phyloP scores from a whole-genome alignment of 371 early-diverging fungal species.

The Nematocida ausubeli region DNA sequence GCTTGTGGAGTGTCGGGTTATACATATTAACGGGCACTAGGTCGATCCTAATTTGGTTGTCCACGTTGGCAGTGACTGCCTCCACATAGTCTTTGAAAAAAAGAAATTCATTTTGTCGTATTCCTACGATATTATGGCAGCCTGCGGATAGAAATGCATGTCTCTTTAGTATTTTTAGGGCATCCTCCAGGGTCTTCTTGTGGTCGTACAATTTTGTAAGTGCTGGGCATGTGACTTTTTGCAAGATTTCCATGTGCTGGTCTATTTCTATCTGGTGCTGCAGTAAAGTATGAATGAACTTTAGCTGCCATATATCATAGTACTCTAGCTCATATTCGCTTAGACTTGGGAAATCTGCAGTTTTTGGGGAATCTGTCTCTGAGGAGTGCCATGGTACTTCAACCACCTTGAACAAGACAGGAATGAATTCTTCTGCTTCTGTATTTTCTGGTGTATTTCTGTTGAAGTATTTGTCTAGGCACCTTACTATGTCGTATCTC shows the following conservation, averaged over 20 bases:
- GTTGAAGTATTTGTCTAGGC: slow-evolving; percentile 5
- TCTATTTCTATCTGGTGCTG: not conserved
- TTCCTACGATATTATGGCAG: not conserved
- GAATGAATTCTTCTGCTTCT: not conserved
- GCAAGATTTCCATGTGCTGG: not conserved
- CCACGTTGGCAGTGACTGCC: not conserved
- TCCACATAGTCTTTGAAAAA: slow-evolving; percentile 8
- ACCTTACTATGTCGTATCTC: not conserved
- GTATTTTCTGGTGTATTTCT: not conserved
- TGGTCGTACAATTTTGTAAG: not conserved
- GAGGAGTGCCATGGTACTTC: not conserved
- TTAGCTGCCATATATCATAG: slow-evolving; percentile 15
- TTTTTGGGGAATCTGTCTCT: not conserved
- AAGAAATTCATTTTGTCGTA: slow-evolving; percentile 1
- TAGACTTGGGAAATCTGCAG: not conserved
- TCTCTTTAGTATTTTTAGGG: slow-evolving; percentile 3
- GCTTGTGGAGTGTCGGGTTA: not conserved
- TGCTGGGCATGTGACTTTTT: not conserved
- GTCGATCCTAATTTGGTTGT: not conserved
- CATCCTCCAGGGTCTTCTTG: not conserved
- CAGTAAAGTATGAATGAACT: not conserved
- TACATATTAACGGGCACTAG: not conserved
- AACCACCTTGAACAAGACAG: not conserved
- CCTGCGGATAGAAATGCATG: not conserved
- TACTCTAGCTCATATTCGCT: not conserved